A percentile compares a stretch with the other conserved stretches of the same genome.
phyloP scores from a whole-genome alignment of 192 early-diverging fungal genomes.

The Podila clonocystis region DNA sequence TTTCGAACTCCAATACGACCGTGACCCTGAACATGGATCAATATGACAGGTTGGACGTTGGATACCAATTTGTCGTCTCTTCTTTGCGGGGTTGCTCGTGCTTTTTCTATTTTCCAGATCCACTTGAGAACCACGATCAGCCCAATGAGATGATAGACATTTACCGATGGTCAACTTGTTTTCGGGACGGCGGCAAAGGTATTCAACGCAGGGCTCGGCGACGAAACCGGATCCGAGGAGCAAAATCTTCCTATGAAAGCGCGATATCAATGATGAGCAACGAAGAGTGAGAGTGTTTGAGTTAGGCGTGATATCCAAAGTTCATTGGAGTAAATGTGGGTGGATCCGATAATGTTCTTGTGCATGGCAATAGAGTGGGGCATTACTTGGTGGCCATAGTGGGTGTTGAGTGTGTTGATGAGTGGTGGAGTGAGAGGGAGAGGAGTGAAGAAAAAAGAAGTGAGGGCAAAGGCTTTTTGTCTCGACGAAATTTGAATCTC shows the following conservation, averaged over 20 bases:
- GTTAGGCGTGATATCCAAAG: not conserved
- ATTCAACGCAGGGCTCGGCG: slow-evolving; percentile 93
- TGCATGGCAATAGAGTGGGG: not conserved
- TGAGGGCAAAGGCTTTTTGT: not conserved
- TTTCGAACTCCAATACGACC: too few relatives aligned
- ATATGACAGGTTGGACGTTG: too few relatives aligned
- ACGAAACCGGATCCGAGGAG: slow-evolving; percentile 98
- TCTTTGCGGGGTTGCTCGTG: too few relatives aligned
- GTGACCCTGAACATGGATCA: too few relatives aligned
- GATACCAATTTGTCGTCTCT: too few relatives aligned
- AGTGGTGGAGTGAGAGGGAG: not conserved
- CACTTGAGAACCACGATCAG: not conserved
- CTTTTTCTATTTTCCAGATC: too few relatives aligned
- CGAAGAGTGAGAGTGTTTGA: not conserved
- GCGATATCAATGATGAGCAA: not conserved
- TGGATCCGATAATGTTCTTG: too few relatives aligned
- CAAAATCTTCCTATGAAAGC: slow-evolving; percentile 79
- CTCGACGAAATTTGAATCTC: not conserved
- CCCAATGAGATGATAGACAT: not conserved
- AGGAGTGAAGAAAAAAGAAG: slow-evolving; percentile 3
- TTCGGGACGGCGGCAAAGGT: slow-evolving; percentile 88
- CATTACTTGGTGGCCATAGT: slow-evolving; percentile 49
- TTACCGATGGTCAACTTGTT: slow-evolving; percentile 91
- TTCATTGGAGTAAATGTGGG: too few relatives aligned
- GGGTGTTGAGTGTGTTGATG: not conserved